These are phyloP conservation scores for Tetrahymena borealis DNA, from an alignment of 73 alveolate genomes.

Conservation along the genomic window DNA sequence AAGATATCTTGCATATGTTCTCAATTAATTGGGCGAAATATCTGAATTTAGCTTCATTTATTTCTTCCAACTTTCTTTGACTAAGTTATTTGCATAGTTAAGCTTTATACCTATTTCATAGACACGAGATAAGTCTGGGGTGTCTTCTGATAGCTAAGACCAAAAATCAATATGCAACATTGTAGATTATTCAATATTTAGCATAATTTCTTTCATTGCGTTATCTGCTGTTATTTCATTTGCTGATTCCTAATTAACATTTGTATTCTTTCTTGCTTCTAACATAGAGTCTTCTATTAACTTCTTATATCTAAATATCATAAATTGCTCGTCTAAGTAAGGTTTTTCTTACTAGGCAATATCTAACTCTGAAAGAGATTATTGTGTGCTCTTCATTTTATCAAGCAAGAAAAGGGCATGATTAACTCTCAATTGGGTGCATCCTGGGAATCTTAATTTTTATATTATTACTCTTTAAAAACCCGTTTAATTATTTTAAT, in stretches of 20 bases:
- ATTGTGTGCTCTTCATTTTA: conserved; percentile 23
- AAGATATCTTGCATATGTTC: conserved; percentile 31
- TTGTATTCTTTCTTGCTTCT: conserved; percentile 18
- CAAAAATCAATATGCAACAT: conserved; percentile 24
- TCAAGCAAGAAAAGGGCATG: conserved; percentile 32
- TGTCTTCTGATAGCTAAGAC: conserved; percentile 20
- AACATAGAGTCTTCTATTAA: conserved; percentile 37
- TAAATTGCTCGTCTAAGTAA: conserved; percentile 24
- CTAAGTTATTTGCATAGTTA: conserved; percentile 15
- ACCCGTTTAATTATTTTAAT: not conserved
- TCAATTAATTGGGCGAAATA: conserved; percentile 18
- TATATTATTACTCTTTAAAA: not conserved
- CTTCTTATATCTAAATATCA: conserved; percentile 26
- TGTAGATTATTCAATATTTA: conserved; percentile 14
- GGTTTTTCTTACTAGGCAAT: conserved; percentile 36
- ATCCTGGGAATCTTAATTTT: conserved; percentile 24
- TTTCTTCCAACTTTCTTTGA: conserved; percentile 33
- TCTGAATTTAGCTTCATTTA: conserved; percentile 18
- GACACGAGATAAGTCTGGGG: conserved; percentile 31
- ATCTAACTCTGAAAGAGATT: conserved; percentile 28
- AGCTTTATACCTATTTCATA: conserved; percentile 31
- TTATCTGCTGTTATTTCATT: conserved; percentile 38
- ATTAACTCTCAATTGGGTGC: conserved; percentile 27
- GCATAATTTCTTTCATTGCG: conserved; percentile 16
- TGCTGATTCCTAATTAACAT: not conserved